Percentiles rank a stretch among this genome's conserved stretches.
phyloP scores from a whole-genome alignment of 495 filamentous ascomycete genomes.

The Podospora didyma region DNA sequence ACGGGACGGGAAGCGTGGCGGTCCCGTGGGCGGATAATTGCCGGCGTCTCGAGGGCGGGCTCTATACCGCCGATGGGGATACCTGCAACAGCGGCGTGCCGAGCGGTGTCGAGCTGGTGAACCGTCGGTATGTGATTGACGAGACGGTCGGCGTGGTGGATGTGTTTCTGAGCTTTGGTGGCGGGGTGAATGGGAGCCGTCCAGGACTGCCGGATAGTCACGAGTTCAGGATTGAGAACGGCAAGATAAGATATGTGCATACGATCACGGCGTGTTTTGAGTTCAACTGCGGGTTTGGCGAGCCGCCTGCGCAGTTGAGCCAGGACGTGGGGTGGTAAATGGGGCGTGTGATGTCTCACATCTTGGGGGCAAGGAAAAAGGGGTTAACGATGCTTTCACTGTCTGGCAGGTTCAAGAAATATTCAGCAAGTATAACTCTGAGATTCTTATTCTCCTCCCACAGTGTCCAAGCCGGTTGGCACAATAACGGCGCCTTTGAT shows the following conservation, averaged over 20 bases:
- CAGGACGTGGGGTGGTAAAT: neutral
- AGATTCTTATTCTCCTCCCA: too few species aligned
- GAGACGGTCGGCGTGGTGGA: slow-evolving; percentile 42
- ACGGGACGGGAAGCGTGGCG: slow-evolving; percentile 30
- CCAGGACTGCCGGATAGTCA: slow-evolving; percentile 44
- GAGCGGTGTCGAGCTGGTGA: slow-evolving; percentile 32
- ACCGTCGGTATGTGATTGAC: slow-evolving; percentile 45
- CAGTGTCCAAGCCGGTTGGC: neutral
- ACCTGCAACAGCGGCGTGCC: slow-evolving; percentile 34
- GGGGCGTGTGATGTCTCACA: neutral
- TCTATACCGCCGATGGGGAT: slow-evolving; percentile 33
- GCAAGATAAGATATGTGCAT: slow-evolving; percentile 43
- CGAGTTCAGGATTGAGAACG: slow-evolving; percentile 45
- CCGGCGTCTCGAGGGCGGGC: slow-evolving; percentile 41
- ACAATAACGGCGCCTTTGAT: neutral
- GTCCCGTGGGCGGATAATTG: slow-evolving; percentile 45
- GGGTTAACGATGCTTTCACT: too few species aligned
- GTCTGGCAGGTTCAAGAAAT: too few species aligned
- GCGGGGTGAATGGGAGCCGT: slow-evolving; percentile 14
- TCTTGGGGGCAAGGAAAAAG: neutral
- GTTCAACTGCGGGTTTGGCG: slow-evolving; percentile 26
- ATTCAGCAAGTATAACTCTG: neutral
- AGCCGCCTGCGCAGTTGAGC: slow-evolving; percentile 6
- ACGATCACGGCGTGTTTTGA: slow-evolving; percentile 36
- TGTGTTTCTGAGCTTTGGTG: slow-evolving; percentile 41